These are phyloP conservation scores for Phytophthora boehmeriae DNA, from an alignment of 352 stramenopile species.

Conservation along the genomic window DNA sequence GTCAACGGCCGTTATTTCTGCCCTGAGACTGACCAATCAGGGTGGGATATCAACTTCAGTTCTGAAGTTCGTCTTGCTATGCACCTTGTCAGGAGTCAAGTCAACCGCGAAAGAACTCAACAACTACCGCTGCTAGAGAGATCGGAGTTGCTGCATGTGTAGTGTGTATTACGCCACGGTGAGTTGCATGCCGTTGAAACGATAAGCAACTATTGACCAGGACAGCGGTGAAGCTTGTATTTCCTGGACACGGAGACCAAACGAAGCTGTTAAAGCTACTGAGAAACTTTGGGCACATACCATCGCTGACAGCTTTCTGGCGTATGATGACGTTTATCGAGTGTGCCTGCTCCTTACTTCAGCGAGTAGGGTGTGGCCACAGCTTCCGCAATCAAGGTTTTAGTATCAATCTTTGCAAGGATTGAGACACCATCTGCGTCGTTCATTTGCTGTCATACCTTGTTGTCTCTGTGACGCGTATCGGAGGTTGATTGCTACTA, in stretches of 20 bases:
- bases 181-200: constrained; percentile 5
- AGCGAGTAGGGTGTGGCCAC: constrained; percentile 4
- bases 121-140: constrained; percentile 5
- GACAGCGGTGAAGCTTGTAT: too few relatives aligned
- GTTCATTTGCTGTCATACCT: constrained; percentile 15
- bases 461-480: too few relatives aligned
- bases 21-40: too few relatives aligned
- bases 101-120: not conserved
- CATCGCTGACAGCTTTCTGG: too few relatives aligned
- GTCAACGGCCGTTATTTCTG: not conserved
- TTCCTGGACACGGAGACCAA: too few relatives aligned
- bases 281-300: too few relatives aligned
- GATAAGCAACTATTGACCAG: not conserved
- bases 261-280: too few relatives aligned
- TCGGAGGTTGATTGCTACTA: constrained; percentile 14
- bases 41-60: not conserved
- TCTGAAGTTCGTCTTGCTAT: not conserved
- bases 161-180: constrained; percentile 22
- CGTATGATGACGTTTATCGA: too few relatives aligned
- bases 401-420: constrained; percentile 7
- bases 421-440: constrained; percentile 21
- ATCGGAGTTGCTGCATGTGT: too few relatives aligned
- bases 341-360: too few relatives aligned
- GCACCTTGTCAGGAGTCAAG: not conserved
- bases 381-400: not conserved